These are phyloP conservation scores for Eucalyptus pauciflora DNA, from an alignment of 345 rosid genomes.

Conservation along the genomic window DNA sequence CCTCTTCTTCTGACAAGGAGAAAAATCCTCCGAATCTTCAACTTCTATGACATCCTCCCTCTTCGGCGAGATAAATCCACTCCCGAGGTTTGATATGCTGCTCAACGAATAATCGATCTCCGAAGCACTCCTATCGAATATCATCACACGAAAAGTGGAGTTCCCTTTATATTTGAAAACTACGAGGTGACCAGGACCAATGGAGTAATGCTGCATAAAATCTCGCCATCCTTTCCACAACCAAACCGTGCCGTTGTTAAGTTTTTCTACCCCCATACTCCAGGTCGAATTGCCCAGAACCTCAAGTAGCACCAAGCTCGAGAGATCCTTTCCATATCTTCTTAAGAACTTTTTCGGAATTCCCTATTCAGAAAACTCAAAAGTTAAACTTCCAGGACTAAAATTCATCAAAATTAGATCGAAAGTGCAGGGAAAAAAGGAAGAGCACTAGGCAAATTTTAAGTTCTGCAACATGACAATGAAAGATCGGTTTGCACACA, in stretches of 20 bases:
- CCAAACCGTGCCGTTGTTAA: neutral
- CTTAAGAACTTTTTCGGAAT: neutral
- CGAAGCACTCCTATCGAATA: neutral
- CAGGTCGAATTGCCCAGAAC: neutral
- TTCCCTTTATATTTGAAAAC: neutral
- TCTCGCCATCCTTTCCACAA: neutral
- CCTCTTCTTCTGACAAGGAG: neutral
- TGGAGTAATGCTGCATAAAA: neutral
- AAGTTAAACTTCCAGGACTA: neutral
- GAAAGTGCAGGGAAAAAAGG: neutral
- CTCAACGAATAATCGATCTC: neutral
- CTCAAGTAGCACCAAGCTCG: neutral
- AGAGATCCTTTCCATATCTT: neutral
- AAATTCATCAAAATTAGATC: neutral
- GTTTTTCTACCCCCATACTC: neutral
- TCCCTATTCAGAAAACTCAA: neutral
- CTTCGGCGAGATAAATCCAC: neutral
- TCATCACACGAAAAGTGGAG: neutral
- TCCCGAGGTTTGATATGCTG: neutral
- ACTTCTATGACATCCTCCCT: neutral
- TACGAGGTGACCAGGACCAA: neutral
- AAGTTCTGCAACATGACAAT: neutral
- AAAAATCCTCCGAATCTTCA: neutral
- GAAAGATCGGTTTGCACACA: neutral
- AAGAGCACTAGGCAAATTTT: neutral